phyloP scores from a whole-genome alignment of 2,329 filamentous ascomycete genomes.

The Magnaporthiopsis rhizophila region DNA sequence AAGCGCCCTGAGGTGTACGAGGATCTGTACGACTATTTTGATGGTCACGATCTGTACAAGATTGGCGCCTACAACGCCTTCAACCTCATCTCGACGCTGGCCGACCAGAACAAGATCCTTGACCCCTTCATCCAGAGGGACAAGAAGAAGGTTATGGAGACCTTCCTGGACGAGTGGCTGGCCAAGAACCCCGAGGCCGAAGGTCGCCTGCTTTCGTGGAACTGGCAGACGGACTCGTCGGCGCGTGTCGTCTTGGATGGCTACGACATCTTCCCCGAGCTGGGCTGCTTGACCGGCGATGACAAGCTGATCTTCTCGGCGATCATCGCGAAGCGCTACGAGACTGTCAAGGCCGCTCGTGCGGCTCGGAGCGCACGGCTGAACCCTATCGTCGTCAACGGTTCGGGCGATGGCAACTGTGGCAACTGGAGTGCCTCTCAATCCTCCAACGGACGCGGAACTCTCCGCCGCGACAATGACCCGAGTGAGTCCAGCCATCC shows the following conservation, averaged over 20 bases:
- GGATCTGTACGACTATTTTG: conserved; percentile 40
- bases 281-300: background rate
- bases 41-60: conserved; percentile 37
- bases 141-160: conserved; percentile 14
- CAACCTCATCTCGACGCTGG: conserved; percentile 34
- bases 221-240: conserved; percentile 18
- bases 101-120: conserved; percentile 17
- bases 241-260: background rate
- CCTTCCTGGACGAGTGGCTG: conserved; percentile 30
- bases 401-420: background rate
- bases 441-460: background rate
- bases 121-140: conserved; percentile 12
- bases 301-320: background rate
- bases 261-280: background rate
- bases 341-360: background rate
- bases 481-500: background rate
- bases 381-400: background rate
- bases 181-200: conserved; percentile 13
- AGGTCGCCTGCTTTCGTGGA: conserved; percentile 24
- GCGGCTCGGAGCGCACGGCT: background rate
- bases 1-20: conserved; percentile 9
- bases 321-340: background rate
- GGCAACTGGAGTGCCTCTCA: background rate
- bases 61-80: conserved; percentile 40
- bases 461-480: background rate